These are phyloP conservation scores for Penicillium freii DNA, from an alignment of 2,329 filamentous ascomycete species.

Conservation along the genomic window DNA sequence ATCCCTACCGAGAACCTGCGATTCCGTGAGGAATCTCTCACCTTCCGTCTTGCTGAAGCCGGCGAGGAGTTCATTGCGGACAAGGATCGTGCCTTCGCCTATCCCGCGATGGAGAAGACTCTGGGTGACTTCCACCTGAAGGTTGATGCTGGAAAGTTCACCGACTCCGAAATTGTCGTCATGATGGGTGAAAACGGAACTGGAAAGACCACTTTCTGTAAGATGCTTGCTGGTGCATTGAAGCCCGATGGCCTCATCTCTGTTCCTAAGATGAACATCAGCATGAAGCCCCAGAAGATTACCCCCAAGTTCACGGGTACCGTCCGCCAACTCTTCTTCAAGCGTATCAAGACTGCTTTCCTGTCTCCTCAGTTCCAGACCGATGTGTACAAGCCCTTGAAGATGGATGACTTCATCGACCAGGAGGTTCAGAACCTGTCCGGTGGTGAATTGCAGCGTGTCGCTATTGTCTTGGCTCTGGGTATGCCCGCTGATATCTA, in stretches of 20 bases:
- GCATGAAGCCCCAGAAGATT: conserved; percentile 99
- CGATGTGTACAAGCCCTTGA: conserved; percentile 98
- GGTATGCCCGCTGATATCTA: conserved; percentile 97
- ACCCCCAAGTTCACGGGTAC: conserved; percentile 97
- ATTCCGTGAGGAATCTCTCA: conserved; percentile 94
- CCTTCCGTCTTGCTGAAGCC: conserved; percentile 89
- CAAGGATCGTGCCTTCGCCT: conserved; percentile 78
- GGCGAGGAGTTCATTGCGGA: conserved; percentile 85
- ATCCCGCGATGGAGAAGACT: conserved; percentile 90
- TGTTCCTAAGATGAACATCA: conserved; percentile 93
- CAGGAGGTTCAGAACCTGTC: conserved; percentile 99
- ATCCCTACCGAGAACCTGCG: conserved; percentile 98
- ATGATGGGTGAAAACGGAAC: conserved; percentile 99
- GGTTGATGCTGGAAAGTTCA: conserved; percentile 82
- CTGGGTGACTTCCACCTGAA: conserved; percentile 81
- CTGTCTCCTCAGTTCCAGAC: conserved; percentile 98
- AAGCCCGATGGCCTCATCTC: conserved; percentile 79
- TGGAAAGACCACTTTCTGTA: conserved; percentile 98
- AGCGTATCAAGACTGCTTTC: conserved; percentile 98
- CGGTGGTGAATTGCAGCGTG: conserved; percentile 98
- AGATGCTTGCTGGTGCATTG: conserved; percentile 85
- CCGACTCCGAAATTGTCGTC: conserved; percentile 96
- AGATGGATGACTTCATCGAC: conserved; percentile 98
- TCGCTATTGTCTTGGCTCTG: conserved; percentile 94
- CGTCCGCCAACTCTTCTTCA: conserved; percentile 97